Percentiles rank a stretch among this genome's conserved stretches.
Evolutionary conservation across 768 basidiomycete species (phyloP).

Genomic region (Dacryopinax primogenitus): DNA sequence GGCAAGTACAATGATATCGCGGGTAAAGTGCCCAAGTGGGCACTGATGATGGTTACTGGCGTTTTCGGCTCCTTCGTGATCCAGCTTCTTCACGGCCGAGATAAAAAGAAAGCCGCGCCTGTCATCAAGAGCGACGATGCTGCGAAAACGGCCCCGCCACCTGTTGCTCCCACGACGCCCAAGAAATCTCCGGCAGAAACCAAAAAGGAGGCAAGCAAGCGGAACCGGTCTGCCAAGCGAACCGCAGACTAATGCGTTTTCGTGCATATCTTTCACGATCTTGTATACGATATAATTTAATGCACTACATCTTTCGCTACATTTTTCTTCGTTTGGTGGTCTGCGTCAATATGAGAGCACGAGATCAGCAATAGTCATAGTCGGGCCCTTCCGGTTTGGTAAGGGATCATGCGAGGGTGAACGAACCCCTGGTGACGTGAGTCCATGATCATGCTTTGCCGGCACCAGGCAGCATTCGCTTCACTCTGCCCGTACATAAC

Average conservation of each 20-base stretch:
- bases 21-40: slow-evolving; percentile 53
- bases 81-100: slow-evolving; percentile 43
- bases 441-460: neutral
- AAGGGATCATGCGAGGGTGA: neutral
- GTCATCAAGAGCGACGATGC: slow-evolving; percentile 6
- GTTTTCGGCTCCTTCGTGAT: slow-evolving; percentile 53
- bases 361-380: neutral
- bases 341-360: slow-evolving; percentile 18
- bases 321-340: slow-evolving; percentile 16
- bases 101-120: slow-evolving; percentile 10
- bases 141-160: slow-evolving; percentile 2
- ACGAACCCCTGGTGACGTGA: neutral
- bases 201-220: slow-evolving; percentile 24
- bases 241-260: slow-evolving; percentile 13
- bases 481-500: too few species aligned
- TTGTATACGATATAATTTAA: neutral
- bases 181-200: slow-evolving; percentile 8
- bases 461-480: neutral
- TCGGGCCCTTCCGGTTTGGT: neutral
- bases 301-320: neutral
- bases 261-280: neutral
- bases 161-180: slow-evolving; percentile 10
- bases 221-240: slow-evolving; percentile 29
- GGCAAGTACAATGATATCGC: slow-evolving; percentile 42
- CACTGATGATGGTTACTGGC: slow-evolving; percentile 55